Conservation (phyloP, 73 alveolate genomes). For the Symbiodinium natans region DNA sequence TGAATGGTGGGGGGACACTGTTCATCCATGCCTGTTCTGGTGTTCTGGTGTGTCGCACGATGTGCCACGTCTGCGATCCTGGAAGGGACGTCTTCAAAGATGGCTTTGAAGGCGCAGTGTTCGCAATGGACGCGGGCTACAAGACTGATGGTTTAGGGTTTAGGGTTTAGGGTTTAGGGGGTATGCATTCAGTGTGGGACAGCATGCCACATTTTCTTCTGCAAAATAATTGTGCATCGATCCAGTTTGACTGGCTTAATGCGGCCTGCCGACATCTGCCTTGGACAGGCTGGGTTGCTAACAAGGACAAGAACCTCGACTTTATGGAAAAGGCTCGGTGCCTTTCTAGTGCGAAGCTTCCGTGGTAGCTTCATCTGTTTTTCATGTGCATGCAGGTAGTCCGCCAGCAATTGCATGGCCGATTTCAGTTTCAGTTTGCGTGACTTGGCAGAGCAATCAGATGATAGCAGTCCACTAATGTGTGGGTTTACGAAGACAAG, state of each 20-base stretch:
- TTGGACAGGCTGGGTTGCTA: slow-evolving; percentile 45
- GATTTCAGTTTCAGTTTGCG: slow-evolving; percentile 78
- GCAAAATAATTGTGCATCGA: no score
- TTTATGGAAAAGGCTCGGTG: slow-evolving; percentile 92
- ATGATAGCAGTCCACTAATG: no score
- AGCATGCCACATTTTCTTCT: neutral
- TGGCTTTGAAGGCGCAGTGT: slow-evolving; percentile 40
- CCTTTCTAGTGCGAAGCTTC: neutral
- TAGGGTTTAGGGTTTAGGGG: neutral
- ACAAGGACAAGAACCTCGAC: slow-evolving; percentile 65
- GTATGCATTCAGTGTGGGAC: neutral
- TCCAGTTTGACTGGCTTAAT: no score
- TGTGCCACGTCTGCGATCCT: neutral
- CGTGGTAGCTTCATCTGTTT: neutral
- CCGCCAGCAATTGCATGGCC: slow-evolving; percentile 92
- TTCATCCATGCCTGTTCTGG: no score
- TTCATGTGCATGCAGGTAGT: slow-evolving; percentile 23
- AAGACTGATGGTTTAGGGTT: neutral
- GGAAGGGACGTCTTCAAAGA: slow-evolving; percentile 80
- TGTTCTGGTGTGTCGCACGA: no score
- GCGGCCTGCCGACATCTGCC: no score
- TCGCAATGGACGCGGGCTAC: neutral
- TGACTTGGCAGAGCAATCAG: slow-evolving; percentile 9
- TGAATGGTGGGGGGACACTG: no score
- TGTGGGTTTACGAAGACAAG: no score